These are phyloP conservation scores for Takakia lepidozioides DNA, from an alignment of 225 moss, liverwort and hornwort species.

Conservation along the genomic window DNA sequence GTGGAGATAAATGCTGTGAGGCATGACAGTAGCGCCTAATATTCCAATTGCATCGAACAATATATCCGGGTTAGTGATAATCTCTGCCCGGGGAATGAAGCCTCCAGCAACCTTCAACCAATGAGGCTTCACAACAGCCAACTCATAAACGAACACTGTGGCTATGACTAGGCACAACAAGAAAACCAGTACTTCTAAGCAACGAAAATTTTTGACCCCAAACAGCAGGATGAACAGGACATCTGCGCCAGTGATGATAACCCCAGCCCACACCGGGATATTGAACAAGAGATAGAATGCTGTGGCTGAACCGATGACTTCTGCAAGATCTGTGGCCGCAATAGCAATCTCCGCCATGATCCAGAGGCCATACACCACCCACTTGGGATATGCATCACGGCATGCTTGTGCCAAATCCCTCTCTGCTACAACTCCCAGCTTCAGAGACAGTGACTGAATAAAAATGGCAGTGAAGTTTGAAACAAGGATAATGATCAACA, in stretches of 20 bases:
- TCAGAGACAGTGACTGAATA: slow-evolving; percentile 62
- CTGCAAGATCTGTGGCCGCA: slow-evolving; percentile 84
- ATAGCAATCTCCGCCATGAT: slow-evolving; percentile 80
- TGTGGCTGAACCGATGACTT: slow-evolving; percentile 88
- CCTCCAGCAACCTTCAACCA: slow-evolving; percentile 62
- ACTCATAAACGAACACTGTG: slow-evolving; percentile 70
- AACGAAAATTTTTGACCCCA: slow-evolving; percentile 65
- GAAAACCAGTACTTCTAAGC: slow-evolving; percentile 65
- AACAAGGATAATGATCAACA: slow-evolving; percentile 60
- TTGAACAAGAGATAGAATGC: slow-evolving; percentile 76
- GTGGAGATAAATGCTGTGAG: slow-evolving; percentile 84
- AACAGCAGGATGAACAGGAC: slow-evolving; percentile 70
- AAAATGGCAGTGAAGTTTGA: slow-evolving; percentile 82
- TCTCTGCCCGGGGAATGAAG: slow-evolving; percentile 41
- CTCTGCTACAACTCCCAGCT: slow-evolving; percentile 85
- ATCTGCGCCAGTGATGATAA: slow-evolving; percentile 70
- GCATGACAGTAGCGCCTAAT: slow-evolving; percentile 88
- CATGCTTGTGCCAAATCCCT: slow-evolving; percentile 90
- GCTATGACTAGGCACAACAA: slow-evolving; percentile 55
- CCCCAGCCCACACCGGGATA: slow-evolving; percentile 81
- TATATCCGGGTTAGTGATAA: slow-evolving; percentile 37
- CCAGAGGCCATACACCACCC: slow-evolving; percentile 71
- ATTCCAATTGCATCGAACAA: slow-evolving; percentile 79
- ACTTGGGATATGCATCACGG: slow-evolving; percentile 76
- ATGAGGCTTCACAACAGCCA: slow-evolving; percentile 69